Conservation (phyloP, 768 basidiomycete genomes). For the Russula emetica region DNA sequence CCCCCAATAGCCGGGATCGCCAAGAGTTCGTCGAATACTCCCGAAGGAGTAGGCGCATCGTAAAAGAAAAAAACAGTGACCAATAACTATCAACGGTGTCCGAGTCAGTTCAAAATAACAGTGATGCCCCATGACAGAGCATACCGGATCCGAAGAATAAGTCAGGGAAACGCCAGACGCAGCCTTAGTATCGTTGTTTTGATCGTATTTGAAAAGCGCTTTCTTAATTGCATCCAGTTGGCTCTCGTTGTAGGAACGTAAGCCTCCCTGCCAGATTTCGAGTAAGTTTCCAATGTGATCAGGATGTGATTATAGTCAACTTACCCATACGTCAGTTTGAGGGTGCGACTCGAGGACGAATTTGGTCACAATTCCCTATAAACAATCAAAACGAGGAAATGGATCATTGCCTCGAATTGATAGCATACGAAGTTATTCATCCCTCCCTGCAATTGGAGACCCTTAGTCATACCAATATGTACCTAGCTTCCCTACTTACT, state of each 20-base stretch:
- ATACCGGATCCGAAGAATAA: slow-evolving; percentile 4
- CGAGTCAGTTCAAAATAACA: background rate
- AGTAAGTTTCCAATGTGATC: background rate
- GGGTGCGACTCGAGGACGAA: slow-evolving; percentile 27
- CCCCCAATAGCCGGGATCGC: slow-evolving; percentile 2
- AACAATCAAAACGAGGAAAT: background rate
- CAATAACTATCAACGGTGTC: background rate
- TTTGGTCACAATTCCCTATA: slow-evolving; percentile 18
- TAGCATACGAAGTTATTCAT: slow-evolving; percentile 20
- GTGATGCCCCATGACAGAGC: background rate
- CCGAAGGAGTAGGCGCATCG: slow-evolving; percentile 23
- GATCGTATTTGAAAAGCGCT: background rate
- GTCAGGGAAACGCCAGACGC: background rate
- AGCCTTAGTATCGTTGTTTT: slow-evolving; percentile 10
- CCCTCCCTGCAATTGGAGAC: slow-evolving; percentile 9
- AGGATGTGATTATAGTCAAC: background rate
- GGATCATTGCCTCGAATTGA: no score
- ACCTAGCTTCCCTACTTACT: background rate
- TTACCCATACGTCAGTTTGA: slow-evolving; percentile 31
- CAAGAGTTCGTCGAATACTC: slow-evolving; percentile 29
- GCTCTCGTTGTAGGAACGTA: background rate
- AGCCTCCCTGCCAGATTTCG: background rate
- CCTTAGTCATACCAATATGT: background rate
- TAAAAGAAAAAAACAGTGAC: slow-evolving; percentile 16
- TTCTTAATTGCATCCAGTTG: background rate